Evolutionary conservation across 208 protist genomes (phyloP).

Genomic region (Tritrichomonas foetus): DNA sequence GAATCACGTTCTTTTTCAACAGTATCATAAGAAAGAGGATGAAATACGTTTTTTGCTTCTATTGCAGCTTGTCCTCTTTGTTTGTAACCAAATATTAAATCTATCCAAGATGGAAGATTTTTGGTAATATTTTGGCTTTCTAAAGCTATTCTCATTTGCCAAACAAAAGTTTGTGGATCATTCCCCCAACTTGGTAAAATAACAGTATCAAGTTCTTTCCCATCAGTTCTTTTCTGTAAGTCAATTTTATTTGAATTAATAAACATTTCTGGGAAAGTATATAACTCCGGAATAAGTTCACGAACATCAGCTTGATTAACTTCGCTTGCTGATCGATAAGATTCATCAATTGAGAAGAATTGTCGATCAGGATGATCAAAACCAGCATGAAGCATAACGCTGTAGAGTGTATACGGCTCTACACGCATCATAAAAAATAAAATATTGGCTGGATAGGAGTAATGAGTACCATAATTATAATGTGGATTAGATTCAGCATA

Average conservation of each 20-base stretch:
- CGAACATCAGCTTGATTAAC: background rate
- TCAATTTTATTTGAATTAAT: conserved; percentile 53
- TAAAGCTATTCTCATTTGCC: conserved; percentile 57
- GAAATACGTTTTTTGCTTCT: background rate
- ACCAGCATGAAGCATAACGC: background rate
- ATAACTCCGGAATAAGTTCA: conserved; percentile 65
- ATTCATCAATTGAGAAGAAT: background rate
- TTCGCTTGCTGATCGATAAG: background rate
- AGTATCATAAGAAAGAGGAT: background rate
- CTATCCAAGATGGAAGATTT: conserved; percentile 64
- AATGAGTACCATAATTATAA: background rate
- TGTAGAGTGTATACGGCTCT: conserved; percentile 25
- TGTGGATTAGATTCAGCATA: background rate
- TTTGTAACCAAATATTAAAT: conserved; percentile 67
- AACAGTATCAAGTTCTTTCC: conserved; percentile 44
- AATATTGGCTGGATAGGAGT: background rate
- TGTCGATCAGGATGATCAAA: conserved; percentile 8
- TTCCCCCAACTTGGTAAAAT: conserved; percentile 46
- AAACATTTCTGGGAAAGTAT: conserved; percentile 59
- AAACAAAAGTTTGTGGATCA: conserved; percentile 54
- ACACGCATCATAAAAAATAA: background rate
- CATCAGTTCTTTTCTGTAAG: conserved; percentile 53
- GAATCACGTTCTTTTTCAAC: background rate
- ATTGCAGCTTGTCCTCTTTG: conserved; percentile 49
- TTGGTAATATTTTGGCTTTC: conserved; percentile 57